Conservation (phyloP, 371 early-diverging fungal species). For the Actinomortierella wolfii region DNA sequence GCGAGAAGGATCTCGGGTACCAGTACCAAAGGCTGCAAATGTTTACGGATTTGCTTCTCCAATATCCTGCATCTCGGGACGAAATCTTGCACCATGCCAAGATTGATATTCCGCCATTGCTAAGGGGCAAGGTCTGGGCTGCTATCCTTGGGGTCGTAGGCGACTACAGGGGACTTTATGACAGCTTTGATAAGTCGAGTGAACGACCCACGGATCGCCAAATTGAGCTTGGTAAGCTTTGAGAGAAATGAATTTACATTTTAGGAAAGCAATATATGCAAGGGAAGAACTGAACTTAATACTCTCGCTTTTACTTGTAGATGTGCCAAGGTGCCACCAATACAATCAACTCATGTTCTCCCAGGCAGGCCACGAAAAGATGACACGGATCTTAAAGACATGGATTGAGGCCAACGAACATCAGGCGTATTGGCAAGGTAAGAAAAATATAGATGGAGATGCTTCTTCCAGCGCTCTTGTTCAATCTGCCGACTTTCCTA, state of each 20-base stretch:
- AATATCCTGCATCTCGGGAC: conserved; percentile 70
- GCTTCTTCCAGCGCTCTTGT: not conserved
- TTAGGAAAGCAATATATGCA: not conserved
- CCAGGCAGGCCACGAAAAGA: conserved; percentile 71
- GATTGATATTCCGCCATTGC: conserved; percentile 74
- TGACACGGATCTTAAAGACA: conserved; percentile 70
- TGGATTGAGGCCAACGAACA: conserved; percentile 68
- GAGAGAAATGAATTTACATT: not conserved
- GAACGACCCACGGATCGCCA: conserved; percentile 62
- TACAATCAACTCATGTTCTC: conserved; percentile 79
- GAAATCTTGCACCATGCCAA: conserved; percentile 74
- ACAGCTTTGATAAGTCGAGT: conserved; percentile 61
- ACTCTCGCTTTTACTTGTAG: conserved; percentile 41
- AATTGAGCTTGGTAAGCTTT: conserved; percentile 44
- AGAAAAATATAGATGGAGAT: not conserved
- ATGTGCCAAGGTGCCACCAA: conserved; percentile 87
- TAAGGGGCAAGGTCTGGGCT: conserved; percentile 82
- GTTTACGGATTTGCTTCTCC: conserved; percentile 67
- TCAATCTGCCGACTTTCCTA: not conserved
- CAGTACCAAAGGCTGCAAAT: conserved; percentile 66
- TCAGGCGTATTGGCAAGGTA: conserved; percentile 90
- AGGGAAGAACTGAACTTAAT: conserved; percentile 1
- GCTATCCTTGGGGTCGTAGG: conserved; percentile 72
- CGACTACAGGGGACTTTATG: conserved; percentile 62
- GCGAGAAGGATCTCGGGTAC: conserved; percentile 75